These are phyloP conservation scores for Globisporangium iwayamae DNA, from an alignment of 352 stramenopile species.

Conservation along the genomic window DNA sequence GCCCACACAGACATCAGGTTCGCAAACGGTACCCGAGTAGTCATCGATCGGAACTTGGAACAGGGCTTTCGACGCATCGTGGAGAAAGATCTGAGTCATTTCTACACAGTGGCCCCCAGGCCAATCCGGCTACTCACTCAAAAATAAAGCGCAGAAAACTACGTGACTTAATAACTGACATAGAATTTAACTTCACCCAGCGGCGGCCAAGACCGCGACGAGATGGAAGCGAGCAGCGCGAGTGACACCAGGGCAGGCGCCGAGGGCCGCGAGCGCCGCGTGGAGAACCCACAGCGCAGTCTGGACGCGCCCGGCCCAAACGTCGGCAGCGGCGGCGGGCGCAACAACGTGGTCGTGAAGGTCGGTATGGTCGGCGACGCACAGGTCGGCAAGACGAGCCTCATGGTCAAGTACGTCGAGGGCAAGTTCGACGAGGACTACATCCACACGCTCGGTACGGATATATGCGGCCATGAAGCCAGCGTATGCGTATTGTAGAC, in stretches of 20 bases:
- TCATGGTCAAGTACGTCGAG: conserved; percentile 97
- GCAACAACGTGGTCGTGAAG: conserved; percentile 90
- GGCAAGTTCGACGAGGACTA: conserved; percentile 96
- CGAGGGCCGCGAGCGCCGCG: conserved; percentile 8
- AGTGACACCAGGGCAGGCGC: not conserved
- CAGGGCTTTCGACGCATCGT: too few relatives aligned
- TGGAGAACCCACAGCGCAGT: conserved; percentile 24
- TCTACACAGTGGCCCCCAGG: too few relatives aligned
- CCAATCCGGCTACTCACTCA: too few relatives aligned
- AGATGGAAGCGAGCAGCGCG: conserved; percentile 2
- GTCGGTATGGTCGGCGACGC: conserved; percentile 94
- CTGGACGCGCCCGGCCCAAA: conserved; percentile 24
- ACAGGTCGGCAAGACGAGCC: conserved; percentile 93
- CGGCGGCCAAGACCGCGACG: not conserved
- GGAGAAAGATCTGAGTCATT: too few relatives aligned
- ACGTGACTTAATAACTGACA: too few relatives aligned
- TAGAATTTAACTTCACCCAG: too few relatives aligned
- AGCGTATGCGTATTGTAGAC: not conserved
- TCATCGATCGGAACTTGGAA: too few relatives aligned
- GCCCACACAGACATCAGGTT: too few relatives aligned
- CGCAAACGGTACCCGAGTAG: too few relatives aligned
- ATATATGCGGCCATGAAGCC: not conserved
- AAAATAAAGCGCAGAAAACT: too few relatives aligned
- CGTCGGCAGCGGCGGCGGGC: conserved; percentile 30
- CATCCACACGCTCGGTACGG: conserved; percentile 91